Percentiles rank a stretch among this genome's conserved stretches.
Conservation (phyloP, 306 rosid species). For the Begonia masoniana region DNA sequence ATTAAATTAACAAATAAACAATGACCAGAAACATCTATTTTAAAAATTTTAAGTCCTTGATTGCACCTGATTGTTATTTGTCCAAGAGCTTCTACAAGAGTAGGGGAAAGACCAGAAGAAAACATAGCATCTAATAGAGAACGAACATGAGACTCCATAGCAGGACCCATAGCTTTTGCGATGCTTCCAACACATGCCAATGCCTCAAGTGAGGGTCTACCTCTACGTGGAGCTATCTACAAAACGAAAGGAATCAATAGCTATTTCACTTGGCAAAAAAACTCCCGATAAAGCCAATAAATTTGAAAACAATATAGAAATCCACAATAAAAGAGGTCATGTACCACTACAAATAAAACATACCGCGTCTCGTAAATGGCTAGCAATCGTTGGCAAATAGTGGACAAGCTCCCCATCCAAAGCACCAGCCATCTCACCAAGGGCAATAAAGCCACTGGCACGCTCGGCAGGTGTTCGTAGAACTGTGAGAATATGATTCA, state of each 20-base stretch:
- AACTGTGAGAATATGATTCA: conserved; percentile 93
- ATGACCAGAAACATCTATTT: conserved; percentile 4
- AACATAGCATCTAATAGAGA: conserved; percentile 90
- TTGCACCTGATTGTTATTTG: conserved; percentile 62
- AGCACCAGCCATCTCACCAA: conserved; percentile 99
- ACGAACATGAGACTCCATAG: conserved; percentile 80
- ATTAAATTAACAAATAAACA: background rate
- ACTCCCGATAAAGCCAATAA: conserved; percentile 2
- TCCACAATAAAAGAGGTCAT: conserved; percentile 7
- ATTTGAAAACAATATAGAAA: conserved; percentile 9
- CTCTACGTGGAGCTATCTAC: conserved; percentile 97
- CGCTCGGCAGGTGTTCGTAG: conserved; percentile 88
- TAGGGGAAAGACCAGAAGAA: conserved; percentile 77
- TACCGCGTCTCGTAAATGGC: conserved; percentile 95
- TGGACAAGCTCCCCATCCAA: conserved; percentile 80
- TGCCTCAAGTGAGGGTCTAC: conserved; percentile 93
- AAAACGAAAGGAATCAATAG: conserved; percentile 16
- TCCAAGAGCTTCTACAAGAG: conserved; percentile 86
- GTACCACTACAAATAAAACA: conserved; percentile 8
- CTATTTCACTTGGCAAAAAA: conserved; percentile 16
- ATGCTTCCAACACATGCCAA: conserved; percentile 97
- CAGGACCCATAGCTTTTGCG: conserved; percentile 89
- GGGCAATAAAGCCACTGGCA: conserved; percentile 95
- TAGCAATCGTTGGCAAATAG: conserved; percentile 78
- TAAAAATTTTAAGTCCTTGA: conserved; percentile 4